Percentiles rank a stretch among this genome's conserved stretches.
These are phyloP conservation scores for Flueggea neowawraea DNA, from an alignment of 441 rosid species.

Conservation along the genomic window DNA sequence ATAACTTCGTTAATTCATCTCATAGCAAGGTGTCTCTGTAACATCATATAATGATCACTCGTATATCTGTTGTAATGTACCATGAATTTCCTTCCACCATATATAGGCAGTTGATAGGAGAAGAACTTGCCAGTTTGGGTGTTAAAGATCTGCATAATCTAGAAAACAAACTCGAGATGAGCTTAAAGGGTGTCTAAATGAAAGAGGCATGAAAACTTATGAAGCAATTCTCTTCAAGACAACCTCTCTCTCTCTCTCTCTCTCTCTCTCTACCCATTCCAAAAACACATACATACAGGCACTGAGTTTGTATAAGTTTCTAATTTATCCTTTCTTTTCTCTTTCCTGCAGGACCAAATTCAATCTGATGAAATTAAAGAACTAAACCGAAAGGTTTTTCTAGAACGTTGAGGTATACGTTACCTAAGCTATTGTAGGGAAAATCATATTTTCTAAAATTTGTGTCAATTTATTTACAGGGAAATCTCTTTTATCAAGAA, in stretches of 20 bases:
- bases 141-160: conserved; percentile 61
- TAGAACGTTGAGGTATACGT: background rate
- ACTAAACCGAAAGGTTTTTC: conserved; percentile 59
- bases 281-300: too few species aligned
- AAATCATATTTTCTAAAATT: too few species aligned
- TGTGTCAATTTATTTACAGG: conserved; percentile 34
- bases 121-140: conserved; percentile 65
- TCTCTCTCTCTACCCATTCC: too few species aligned
- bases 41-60: too few species aligned
- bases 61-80: too few species aligned
- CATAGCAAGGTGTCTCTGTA: too few species aligned
- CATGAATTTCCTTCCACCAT: too few species aligned
- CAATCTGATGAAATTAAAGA: conserved; percentile 60
- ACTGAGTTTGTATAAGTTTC: too few species aligned
- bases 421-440: too few species aligned
- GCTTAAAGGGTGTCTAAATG: conserved; percentile 57
- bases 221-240: conserved; percentile 1
- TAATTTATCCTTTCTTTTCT: too few species aligned
- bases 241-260: background rate
- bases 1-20: too few species aligned
- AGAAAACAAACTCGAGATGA: conserved; percentile 77
- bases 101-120: conserved; percentile 79
- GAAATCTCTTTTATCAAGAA: conserved; percentile 56
- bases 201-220: conserved; percentile 47
- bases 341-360: conserved; percentile 39